These are phyloP conservation scores for Tuber indicum DNA, from an alignment of 495 filamentous ascomycete species.

Conservation along the genomic window DNA sequence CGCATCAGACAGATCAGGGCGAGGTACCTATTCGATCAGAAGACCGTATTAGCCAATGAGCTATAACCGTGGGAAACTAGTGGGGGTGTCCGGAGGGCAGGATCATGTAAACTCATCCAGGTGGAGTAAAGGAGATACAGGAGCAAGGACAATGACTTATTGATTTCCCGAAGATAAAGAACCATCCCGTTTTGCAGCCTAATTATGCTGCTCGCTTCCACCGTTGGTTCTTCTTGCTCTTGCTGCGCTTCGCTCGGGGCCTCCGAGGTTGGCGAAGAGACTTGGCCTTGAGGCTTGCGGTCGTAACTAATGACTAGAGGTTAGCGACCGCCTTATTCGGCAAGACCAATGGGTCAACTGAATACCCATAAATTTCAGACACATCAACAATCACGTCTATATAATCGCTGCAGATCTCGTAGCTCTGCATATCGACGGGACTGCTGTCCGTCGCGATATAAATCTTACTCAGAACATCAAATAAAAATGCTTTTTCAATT, in stretches of 20 bases:
- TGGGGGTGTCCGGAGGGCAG: neutral
- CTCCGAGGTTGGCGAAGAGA: constrained; percentile 10
- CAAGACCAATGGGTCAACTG: neutral
- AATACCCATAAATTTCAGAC: constrained; percentile 76
- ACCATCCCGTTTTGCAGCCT: constrained; percentile 42
- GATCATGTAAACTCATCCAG: neutral
- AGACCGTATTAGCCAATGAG: neutral
- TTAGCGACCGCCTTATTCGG: neutral
- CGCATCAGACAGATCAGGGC: constrained; percentile 42
- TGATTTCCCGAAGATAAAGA: constrained; percentile 40
- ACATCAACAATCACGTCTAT: constrained; percentile 97
- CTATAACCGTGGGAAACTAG: neutral
- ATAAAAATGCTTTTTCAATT: constrained; percentile 95
- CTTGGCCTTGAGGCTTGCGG: constrained; percentile 21
- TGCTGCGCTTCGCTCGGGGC: neutral
- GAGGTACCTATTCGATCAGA: constrained; percentile 31
- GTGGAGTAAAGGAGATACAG: constrained; percentile 5
- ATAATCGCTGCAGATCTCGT: constrained; percentile 96
- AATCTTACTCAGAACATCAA: constrained; percentile 94
- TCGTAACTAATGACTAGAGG: constrained; percentile 28
- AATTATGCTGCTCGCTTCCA: constrained; percentile 40
- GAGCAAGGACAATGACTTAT: constrained; percentile 31
- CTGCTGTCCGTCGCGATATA: constrained; percentile 94
- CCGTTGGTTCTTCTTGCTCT: constrained; percentile 21
- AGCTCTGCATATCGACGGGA: constrained; percentile 84